Evolutionary conservation across 345 rosid species (phyloP), one percentile per base, ranked within the genome.

Genomic region (Brassica carinata): DNA sequence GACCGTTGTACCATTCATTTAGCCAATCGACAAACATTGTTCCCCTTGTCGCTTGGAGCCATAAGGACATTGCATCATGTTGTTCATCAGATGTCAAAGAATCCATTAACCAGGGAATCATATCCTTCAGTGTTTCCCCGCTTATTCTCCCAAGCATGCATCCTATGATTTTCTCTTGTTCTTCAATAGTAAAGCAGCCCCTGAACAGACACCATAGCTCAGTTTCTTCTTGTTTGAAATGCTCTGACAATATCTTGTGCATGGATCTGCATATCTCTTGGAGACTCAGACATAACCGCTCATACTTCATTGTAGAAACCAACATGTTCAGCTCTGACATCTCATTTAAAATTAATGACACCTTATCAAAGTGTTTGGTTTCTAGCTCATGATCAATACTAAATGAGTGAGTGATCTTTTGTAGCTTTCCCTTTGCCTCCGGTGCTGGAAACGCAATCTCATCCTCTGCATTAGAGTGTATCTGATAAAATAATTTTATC

Each of bases 11-110:
- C 97, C 97, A 92, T 84, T 94, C 97, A 77, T 77, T 79, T 76
- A 94, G 73, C 97, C 98, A 94, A 71, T 92, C 92, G 1, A 79
- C 85, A 83, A 94, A 94, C 91, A 86, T 91, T 53, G 97, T 94
- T 75, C 86, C 84, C 83, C 87, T 94, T 4, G 97, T 85, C 71
- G 90, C 87, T 72, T 80, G 86, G 34, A 83, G 83, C 97, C 89
- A 90, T 53, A 87, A 79, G 45, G 89, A 87, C 95, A 87, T 88
- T 78, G 85, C 72, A 2, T 68, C 71, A 59, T 76, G 83, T 66
- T 87, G 92, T 76, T 94, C 98, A 78, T 87, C 87, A 4, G 81
- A 87, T 43, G 83, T 86, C 82, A 90, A 84, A 29, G 88, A 83
- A 31, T 84, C 86, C 86, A 87, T 83, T 6, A 92, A 84, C 97